phyloP scores from a whole-genome alignment of 2,329 filamentous ascomycete species.

The Aquanectria penicillioides region DNA sequence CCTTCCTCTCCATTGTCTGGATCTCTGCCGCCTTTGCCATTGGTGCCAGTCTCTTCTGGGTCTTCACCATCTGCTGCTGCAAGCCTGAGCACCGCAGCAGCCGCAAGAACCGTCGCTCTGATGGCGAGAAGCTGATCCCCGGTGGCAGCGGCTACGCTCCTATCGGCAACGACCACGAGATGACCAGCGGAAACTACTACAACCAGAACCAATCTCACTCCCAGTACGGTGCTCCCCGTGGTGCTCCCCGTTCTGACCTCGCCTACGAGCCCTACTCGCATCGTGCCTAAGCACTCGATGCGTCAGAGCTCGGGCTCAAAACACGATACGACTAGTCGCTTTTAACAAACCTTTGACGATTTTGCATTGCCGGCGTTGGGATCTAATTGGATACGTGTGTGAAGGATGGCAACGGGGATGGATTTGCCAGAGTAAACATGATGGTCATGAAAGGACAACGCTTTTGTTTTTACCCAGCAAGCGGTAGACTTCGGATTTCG shows the following conservation, averaged over 20 bases:
- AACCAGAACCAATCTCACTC: conserved; percentile 45
- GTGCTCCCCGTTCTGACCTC: conserved; percentile 58
- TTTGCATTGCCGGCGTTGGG: conserved; percentile 43
- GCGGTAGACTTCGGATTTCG: conserved; percentile 18
- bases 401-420: conserved; percentile 12
- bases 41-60: conserved; percentile 86
- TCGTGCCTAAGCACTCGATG: conserved; percentile 52
- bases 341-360: conserved; percentile 34
- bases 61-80: conserved; percentile 84
- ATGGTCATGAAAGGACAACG: conserved; percentile 12
- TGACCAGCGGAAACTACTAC: conserved; percentile 51
- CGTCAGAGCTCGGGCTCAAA: conserved; percentile 13
- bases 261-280: conserved; percentile 74
- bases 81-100: conserved; percentile 58
- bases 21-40: conserved; percentile 81
- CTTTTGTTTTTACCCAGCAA: conserved; percentile 8
- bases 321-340: conserved; percentile 30
- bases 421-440: conserved; percentile 13
- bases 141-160: conserved; percentile 53
- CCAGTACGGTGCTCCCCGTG: conserved; percentile 50
- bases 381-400: conserved; percentile 23
- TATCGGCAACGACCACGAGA: conserved; percentile 47
- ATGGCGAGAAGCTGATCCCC: conserved; percentile 64
- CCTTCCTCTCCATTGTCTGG: conserved; percentile 80
- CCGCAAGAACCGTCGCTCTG: conserved; percentile 47